Conservation (phyloP, 257 asterid species). For the Gentiana dahurica region DNA sequence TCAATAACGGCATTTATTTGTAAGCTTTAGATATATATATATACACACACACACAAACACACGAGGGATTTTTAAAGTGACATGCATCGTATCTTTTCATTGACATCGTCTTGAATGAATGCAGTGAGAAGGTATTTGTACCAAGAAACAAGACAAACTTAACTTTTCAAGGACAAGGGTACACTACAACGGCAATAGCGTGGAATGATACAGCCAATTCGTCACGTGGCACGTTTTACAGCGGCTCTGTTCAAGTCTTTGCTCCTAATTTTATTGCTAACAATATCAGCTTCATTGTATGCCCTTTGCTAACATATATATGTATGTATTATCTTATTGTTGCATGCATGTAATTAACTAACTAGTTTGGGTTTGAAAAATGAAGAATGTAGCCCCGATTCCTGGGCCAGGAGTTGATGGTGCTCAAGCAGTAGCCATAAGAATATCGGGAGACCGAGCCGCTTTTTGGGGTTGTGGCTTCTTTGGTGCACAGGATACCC, state of each 20-base stretch:
- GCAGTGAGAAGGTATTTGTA: conserved; percentile 72
- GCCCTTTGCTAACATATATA: neutral
- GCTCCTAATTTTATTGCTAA: conserved; percentile 71
- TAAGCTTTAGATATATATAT: conserved; percentile 23
- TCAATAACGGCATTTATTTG: conserved; percentile 74
- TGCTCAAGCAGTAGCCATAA: conserved; percentile 86
- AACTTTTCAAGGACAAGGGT: conserved; percentile 96
- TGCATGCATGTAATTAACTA: no score
- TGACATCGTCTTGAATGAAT: neutral
- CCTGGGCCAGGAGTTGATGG: conserved; percentile 75
- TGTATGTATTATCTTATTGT: no score
- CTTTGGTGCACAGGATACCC: conserved; percentile 91
- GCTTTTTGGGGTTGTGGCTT: conserved; percentile 95
- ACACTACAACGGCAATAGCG: conserved; percentile 66
- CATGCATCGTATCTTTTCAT: no score
- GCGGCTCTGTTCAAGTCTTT: conserved; percentile 87
- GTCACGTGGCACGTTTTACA: conserved; percentile 72
- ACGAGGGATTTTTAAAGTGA: no score
- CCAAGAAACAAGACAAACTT: conserved; percentile 62
- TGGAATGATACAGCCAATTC: conserved; percentile 92
- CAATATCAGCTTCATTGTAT: conserved; percentile 85
- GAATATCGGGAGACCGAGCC: conserved; percentile 68
- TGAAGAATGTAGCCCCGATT: conserved; percentile 74
- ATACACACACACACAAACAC: no score
- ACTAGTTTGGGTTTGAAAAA: neutral